A percentile compares a stretch with the other conserved stretches of the same genome.
Evolutionary conservation across 2,329 filamentous ascomycete species (phyloP).

Genomic region (Epichloe baconii): DNA sequence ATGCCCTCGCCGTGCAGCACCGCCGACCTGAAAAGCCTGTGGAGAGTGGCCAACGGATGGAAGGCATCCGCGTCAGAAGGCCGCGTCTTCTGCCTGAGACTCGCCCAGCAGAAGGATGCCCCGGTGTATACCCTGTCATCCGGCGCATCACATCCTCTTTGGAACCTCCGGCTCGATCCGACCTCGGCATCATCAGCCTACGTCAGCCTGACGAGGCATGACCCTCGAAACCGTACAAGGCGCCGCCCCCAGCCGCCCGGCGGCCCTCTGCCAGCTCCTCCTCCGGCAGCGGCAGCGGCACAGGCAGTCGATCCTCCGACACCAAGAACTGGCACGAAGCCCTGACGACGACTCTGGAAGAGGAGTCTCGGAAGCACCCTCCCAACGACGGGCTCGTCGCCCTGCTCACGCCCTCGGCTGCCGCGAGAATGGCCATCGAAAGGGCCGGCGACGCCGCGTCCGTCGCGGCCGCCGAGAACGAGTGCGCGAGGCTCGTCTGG

Average conservation of each 20-base stretch:
- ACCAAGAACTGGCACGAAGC: constrained; percentile 44
- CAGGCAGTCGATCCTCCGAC: constrained; percentile 16
- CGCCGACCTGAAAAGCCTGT: constrained; percentile 50
- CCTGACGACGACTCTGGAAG: constrained; percentile 44
- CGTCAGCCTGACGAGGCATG: constrained; percentile 44
- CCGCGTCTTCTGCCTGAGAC: constrained; percentile 43
- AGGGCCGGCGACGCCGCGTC: constrained; percentile 45
- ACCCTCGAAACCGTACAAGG: constrained; percentile 43
- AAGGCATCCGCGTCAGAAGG: constrained; percentile 47
- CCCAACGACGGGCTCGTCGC: constrained; percentile 54
- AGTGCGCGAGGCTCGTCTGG: constrained; percentile 61
- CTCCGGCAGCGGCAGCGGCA: constrained; percentile 12
- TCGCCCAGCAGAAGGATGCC: constrained; percentile 43
- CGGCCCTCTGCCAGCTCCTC: constrained; percentile 7
- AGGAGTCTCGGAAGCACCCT: constrained; percentile 35
- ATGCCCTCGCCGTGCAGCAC: constrained; percentile 40
- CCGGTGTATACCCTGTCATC: constrained; percentile 57
- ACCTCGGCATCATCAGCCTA: constrained; percentile 47
- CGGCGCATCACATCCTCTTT: constrained; percentile 44
- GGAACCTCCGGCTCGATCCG: constrained; percentile 50
- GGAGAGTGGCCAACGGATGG: constrained; percentile 60
- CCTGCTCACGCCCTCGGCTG: constrained; percentile 52
- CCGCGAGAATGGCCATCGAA: constrained; percentile 49
- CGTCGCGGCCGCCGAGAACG: constrained; percentile 50
- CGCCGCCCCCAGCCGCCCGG: constrained; percentile 20